phyloP scores from a whole-genome alignment of 164 flowering plant species.

The Euptelea pleiosperma region DNA sequence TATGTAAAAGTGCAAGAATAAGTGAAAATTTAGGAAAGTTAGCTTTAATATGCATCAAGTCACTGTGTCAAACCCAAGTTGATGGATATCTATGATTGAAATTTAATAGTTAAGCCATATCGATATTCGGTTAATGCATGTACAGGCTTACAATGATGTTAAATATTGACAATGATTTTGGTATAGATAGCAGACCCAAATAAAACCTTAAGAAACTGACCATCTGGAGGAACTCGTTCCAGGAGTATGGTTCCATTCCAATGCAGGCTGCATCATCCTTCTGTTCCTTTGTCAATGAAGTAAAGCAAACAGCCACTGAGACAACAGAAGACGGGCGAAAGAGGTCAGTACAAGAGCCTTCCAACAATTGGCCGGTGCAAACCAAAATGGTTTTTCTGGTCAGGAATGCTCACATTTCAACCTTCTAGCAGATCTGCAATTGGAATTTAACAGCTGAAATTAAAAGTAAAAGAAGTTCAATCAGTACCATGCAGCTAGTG shows the following conservation, averaged over 20 bases:
- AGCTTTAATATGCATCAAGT: neutral
- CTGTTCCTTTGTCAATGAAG: conserved; percentile 53
- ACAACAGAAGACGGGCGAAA: conserved; percentile 7
- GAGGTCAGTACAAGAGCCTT: conserved; percentile 17
- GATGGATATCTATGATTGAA: neutral
- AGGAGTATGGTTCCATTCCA: conserved; percentile 62
- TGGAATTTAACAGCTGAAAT: conserved; percentile 66
- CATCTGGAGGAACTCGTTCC: conserved; percentile 73
- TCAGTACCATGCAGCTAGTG: neutral
- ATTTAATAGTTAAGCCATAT: no score
- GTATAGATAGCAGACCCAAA: neutral
- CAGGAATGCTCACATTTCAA: conserved; percentile 52
- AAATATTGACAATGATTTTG: neutral
- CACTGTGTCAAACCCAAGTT: neutral
- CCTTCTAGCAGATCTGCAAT: conserved; percentile 48
- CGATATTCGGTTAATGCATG: no score
- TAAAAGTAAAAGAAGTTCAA: neutral
- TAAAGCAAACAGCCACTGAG: conserved; percentile 74
- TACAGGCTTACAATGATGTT: neutral
- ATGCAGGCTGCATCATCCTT: conserved; percentile 29
- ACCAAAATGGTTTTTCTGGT: neutral
- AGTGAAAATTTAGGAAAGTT: neutral
- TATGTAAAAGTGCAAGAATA: neutral
- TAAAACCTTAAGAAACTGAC: conserved; percentile 35
- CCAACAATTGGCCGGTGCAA: neutral